Base-by-base conservation (phyloP, 768 basidiomycete species). In the Termitomyces heimii region DNA sequence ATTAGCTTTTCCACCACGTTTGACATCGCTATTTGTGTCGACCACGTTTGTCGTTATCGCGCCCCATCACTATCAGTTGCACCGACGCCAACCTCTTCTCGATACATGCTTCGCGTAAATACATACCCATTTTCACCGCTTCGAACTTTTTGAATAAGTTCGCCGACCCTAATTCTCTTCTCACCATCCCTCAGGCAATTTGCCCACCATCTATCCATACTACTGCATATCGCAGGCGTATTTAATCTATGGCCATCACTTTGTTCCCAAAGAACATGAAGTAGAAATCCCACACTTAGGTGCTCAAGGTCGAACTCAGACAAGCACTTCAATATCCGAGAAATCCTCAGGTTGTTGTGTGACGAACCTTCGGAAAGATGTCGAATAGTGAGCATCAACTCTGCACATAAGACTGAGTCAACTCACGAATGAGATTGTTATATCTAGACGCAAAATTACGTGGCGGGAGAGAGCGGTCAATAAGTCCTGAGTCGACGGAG, bases 201-300 rank as follows among this genome's bases (percentile, higher is more conserved):
- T 20, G 82, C 82, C 88, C 88, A 89, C 84, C 86, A 91, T 56
- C 76, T 73, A 59, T 88, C 88, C 86, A 89, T 89, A 66, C 88
- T 89, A 60, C 71, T 69, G 49, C 69, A 66, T 49, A 89, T 71
- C 12, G 70, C 69, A 10, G 64, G 62, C n/a, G 78, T 73, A 63
- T 81, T 74, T 43, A 91, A 74, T 63, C 78, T 70, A 31, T 73
- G 71, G 22, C 73, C 66, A 66, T 86, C 82, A 63, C 84, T 86
- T 65, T 89, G 88, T 65, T 89, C 85, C 62, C 75, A 79, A 28
- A 90, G 75, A 58, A 89, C 75, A 65, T 87, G 84, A 44, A 90
- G 74, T 44, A 91, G 64, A 62, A 89, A 88, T 1, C 84, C 86
- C 14, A 82, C 77, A 61, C 82, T 86, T 35, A 87, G 68, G 18